These are phyloP conservation scores for Przewalskia tangutica DNA, from an alignment of 257 asterid species.

Conservation along the genomic window DNA sequence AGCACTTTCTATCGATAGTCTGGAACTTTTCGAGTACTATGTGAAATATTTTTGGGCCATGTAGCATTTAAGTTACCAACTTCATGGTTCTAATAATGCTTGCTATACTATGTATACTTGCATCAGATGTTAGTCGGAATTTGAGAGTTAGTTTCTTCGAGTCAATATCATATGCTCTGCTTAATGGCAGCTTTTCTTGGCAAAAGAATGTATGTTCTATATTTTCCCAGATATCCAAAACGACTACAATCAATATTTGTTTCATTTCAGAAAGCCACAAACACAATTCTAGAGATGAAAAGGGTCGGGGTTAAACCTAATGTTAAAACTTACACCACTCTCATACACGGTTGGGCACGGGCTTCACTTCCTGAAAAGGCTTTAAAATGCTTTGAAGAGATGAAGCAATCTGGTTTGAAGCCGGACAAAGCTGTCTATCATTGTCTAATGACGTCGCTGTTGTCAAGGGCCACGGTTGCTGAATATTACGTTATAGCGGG, in stretches of 20 bases:
- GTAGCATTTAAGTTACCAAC: not conserved
- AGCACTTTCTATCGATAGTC: not conserved
- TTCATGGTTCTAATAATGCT: not conserved
- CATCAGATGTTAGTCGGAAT: not conserved
- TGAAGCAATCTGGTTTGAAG: slow-evolving; percentile 59
- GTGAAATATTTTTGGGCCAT: not conserved
- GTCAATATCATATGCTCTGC: not conserved
- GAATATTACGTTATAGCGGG: slow-evolving; percentile 62
- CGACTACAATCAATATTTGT: not conserved
- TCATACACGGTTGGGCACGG: slow-evolving; percentile 94
- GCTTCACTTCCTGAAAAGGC: slow-evolving; percentile 97
- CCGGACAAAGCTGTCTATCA: slow-evolving; percentile 97
- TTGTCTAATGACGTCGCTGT: slow-evolving; percentile 81
- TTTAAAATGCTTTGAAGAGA: slow-evolving; percentile 77
- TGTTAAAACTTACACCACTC: slow-evolving; percentile 77
- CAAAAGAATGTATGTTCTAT: not conserved
- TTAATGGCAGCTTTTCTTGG: not conserved
- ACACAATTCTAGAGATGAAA: slow-evolving; percentile 76
- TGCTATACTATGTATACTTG: not conserved
- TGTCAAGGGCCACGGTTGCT: slow-evolving; percentile 80
- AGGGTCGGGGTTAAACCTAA: slow-evolving; percentile 68
- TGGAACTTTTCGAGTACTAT: not conserved
- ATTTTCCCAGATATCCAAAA: not conserved
- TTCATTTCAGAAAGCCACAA: slow-evolving; percentile 58
- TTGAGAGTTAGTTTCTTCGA: not conserved